phyloP scores from a whole-genome alignment of 805 yeast species.

The Hanseniaspora meyeri region DNA sequence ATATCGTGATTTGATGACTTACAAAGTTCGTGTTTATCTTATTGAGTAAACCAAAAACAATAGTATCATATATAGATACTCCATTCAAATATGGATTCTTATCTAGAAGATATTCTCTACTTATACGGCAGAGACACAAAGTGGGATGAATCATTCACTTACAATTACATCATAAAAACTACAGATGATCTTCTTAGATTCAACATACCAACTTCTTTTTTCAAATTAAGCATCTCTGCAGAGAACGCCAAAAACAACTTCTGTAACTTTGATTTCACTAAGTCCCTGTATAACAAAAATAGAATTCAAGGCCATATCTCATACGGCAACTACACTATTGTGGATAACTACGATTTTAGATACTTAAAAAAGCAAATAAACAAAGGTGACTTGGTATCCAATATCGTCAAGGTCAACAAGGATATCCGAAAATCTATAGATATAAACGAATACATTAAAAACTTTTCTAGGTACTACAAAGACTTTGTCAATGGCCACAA shows the following conservation, averaged over 20 bases:
- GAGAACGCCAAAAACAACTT: constrained; percentile 1
- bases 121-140: constrained; percentile 7
- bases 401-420: not conserved
- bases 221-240: constrained; percentile 7
- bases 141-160: constrained; percentile 11
- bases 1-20: too few relatives aligned
- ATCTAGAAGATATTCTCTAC: constrained; percentile 1
- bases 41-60: too few relatives aligned
- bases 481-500: constrained; percentile 2
- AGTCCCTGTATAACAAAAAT: not conserved
- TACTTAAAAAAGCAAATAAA: not conserved
- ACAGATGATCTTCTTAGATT: constrained; percentile 16
- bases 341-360: not conserved
- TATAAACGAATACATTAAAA: not conserved
- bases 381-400: not conserved
- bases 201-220: not conserved
- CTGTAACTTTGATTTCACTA: constrained; percentile 7
- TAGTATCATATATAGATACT: not conserved
- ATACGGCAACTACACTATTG: constrained; percentile 1
- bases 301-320: constrained; percentile 2
- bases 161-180: constrained; percentile 9
- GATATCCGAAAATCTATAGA: not conserved
- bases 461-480: not conserved
- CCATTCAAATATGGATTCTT: not conserved
- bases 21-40: too few relatives aligned